These are phyloP conservation scores for Kalaharituber pfeilii DNA, from an alignment of 2,329 filamentous ascomycete species.

Conservation along the genomic window DNA sequence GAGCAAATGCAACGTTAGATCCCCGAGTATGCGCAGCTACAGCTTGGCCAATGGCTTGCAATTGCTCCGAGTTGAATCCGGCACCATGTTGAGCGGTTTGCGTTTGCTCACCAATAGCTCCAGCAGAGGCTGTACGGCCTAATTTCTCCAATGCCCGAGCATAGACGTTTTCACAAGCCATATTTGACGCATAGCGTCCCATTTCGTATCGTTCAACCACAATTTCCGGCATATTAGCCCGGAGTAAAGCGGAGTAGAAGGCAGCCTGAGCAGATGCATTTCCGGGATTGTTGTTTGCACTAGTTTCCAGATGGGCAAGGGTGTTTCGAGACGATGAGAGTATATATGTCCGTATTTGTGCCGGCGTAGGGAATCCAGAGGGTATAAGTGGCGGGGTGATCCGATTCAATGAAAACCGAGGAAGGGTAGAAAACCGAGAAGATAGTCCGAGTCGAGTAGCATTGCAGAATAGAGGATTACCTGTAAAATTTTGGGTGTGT, in stretches of 20 bases:
- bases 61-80: constrained; percentile 33
- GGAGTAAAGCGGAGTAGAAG: constrained; percentile 80
- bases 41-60: constrained; percentile 67
- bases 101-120: constrained; percentile 24
- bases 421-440: constrained; percentile 11
- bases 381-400: constrained; percentile 6
- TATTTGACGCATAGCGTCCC: constrained; percentile 65
- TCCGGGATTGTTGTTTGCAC: constrained; percentile 77
- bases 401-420: constrained; percentile 6
- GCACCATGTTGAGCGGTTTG: constrained; percentile 26
- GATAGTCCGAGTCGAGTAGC: constrained; percentile 4
- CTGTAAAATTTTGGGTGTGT: no score
- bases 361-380: constrained; percentile 2
- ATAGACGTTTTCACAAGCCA: constrained; percentile 62
- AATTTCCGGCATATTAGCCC: constrained; percentile 85
- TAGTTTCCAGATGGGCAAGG: constrained; percentile 76
- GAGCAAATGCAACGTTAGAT: constrained; percentile 35
- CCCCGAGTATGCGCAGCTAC: constrained; percentile 55
- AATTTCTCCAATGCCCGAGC: constrained; percentile 44
- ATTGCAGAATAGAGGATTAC: background rate
- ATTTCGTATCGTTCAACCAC: constrained; percentile 79
- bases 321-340: constrained; percentile 14
- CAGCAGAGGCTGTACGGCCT: constrained; percentile 9
- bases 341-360: constrained; percentile 12
- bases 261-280: constrained; percentile 80